Percentiles rank a stretch among this genome's conserved stretches.
Evolutionary conservation across 202 grass and related monocot genomes (phyloP).

Genomic region (Brachypodium distachyon): DNA sequence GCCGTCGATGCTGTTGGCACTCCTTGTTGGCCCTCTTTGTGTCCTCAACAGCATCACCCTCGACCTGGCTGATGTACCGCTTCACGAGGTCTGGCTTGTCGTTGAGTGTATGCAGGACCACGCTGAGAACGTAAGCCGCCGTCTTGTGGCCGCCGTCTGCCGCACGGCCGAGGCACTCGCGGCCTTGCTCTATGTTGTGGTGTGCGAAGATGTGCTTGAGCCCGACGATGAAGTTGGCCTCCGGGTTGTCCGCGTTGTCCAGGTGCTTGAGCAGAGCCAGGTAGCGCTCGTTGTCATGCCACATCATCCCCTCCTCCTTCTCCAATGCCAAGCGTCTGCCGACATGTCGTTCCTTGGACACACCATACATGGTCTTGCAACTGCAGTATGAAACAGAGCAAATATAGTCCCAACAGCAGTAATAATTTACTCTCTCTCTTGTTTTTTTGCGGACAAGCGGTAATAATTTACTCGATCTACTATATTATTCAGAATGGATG

Average conservation of each 20-base stretch:
- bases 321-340: background rate
- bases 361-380: background rate
- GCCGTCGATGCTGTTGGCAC: background rate
- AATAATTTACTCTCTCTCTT: no score
- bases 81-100: background rate
- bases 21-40: background rate
- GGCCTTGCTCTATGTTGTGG: background rate
- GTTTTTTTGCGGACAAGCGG: no score
- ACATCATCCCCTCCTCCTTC: background rate
- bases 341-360: background rate
- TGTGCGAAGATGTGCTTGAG: background rate
- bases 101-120: background rate
- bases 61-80: background rate
- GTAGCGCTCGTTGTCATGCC: background rate
- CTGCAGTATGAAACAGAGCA: background rate
- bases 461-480: no score
- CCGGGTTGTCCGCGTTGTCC: background rate
- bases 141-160: background rate
- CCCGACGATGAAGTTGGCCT: conserved; percentile 6
- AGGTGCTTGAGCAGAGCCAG: background rate
- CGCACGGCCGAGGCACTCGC: background rate
- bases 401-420: no score
- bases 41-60: background rate
- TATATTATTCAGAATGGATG: no score
- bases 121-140: conserved; percentile 1